Conservation (phyloP, 2,329 filamentous ascomycete genomes). For the Rhynchosporium graminicola region DNA sequence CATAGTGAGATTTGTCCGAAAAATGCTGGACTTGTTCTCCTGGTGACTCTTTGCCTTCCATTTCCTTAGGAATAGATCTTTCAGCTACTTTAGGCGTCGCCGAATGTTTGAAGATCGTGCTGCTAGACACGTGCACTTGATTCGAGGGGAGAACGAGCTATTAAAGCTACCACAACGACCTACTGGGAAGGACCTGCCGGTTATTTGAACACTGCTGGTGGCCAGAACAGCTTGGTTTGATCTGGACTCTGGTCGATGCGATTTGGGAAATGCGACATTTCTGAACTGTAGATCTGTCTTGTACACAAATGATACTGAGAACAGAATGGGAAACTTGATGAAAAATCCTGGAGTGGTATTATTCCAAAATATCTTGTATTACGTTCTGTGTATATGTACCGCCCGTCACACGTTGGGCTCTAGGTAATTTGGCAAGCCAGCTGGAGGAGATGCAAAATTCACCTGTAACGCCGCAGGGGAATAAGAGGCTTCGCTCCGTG, state of each 20-base stretch:
- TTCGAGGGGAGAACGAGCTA: neutral
- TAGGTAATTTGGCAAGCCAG: constrained; percentile 1
- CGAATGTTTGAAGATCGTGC: neutral
- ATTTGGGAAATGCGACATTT: neutral
- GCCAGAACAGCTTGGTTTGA: too few relatives aligned
- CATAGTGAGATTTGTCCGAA: too few relatives aligned
- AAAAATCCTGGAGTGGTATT: neutral
- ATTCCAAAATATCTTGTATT: neutral
- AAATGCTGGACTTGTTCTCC: too few relatives aligned
- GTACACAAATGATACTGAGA: neutral
- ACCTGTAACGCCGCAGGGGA: neutral
- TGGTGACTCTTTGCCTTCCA: too few relatives aligned
- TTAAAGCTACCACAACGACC: too few relatives aligned
- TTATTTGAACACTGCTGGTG: neutral
- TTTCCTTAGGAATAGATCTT: too few relatives aligned
- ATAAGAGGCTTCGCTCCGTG: constrained; percentile 12
- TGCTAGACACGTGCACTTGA: neutral
- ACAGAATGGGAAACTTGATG: neutral
- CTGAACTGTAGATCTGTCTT: neutral
- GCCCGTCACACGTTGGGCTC: neutral
- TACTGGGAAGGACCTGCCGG: neutral
- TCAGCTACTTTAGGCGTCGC: too few relatives aligned
- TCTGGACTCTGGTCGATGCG: too few relatives aligned
- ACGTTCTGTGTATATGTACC: neutral
- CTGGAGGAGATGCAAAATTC: constrained; percentile 10